Conservation (phyloP, 1,139 yeast species). For the Scheffersomyces titani region DNA sequence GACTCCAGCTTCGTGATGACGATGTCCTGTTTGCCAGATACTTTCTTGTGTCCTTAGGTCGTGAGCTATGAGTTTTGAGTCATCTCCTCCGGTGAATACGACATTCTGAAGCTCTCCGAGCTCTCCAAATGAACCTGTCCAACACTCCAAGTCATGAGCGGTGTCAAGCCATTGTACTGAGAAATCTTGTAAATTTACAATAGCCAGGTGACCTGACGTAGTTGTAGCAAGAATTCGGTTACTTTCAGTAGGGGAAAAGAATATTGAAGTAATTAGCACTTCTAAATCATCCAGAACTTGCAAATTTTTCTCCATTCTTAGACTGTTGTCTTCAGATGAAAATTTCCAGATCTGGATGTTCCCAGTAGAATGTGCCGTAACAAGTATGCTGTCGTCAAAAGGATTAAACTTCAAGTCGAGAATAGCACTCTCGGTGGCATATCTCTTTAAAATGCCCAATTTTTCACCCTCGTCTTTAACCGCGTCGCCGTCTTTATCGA, state of each 20-base stretch:
- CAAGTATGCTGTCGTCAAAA: conserved; percentile 45
- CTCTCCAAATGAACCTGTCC: conserved; percentile 83
- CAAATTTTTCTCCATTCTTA: conserved; percentile 9
- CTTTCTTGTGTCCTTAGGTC: conserved; percentile 54
- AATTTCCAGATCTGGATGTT: conserved; percentile 63
- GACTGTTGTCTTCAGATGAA: conserved; percentile 10
- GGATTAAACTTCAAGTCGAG: conserved; percentile 74
- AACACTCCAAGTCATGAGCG: conserved; percentile 74
- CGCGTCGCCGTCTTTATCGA: conserved; percentile 10
- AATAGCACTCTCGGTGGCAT: conserved; percentile 60
- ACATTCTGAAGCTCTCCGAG: conserved; percentile 54
- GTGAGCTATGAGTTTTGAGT: conserved; percentile 71
- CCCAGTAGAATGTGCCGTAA: conserved; percentile 83
- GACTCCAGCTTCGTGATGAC: conserved; percentile 84
- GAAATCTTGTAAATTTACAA: conserved; percentile 26
- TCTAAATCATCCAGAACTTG: conserved; percentile 41
- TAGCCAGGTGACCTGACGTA: conserved; percentile 56
- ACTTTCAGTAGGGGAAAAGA: conserved; percentile 49
- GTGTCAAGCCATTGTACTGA: conserved; percentile 18
- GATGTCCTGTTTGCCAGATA: conserved; percentile 56
- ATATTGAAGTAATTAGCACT: conserved; percentile 64
- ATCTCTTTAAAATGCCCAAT: conserved; percentile 23
- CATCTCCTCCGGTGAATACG: conserved; percentile 91
- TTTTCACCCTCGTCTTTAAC: conserved; percentile 11
- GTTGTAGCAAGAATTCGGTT: conserved; percentile 49